Percentiles rank a stretch among this genome's conserved stretches.
phyloP scores from a whole-genome alignment of 805 yeast genomes.

The Saccharomycopsis sp. region DNA sequence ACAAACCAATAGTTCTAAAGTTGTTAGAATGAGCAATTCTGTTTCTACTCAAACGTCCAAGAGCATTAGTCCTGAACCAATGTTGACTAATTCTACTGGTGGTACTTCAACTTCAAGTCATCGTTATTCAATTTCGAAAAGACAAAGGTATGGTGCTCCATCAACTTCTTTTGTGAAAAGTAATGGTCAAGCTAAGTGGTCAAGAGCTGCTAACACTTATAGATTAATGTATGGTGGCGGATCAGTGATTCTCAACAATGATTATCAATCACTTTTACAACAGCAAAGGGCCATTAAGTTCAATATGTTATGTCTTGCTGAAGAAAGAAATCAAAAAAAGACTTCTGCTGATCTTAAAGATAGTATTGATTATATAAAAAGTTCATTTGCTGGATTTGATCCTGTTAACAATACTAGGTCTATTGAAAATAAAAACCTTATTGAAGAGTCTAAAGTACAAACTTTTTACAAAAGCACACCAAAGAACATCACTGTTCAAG shows the following conservation, averaged over 20 bases:
- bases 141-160: neutral
- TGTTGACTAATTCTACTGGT: conserved; percentile 6
- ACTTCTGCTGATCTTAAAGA: conserved; percentile 2
- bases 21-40: too few species aligned
- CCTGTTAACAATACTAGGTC: conserved; percentile 6
- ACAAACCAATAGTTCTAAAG: neutral
- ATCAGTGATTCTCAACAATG: too few species aligned
- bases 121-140: neutral
- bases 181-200: neutral
- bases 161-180: neutral
- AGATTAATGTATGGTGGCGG: conserved; percentile 2
- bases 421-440: too few species aligned
- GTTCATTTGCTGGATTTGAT: conserved; percentile 4
- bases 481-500: neutral
- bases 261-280: conserved; percentile 1
- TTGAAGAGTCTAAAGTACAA: too few species aligned
- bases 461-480: too few species aligned
- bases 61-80: conserved; percentile 4
- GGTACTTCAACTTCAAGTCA: neutral
- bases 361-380: conserved; percentile 7
- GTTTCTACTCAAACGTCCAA: too few species aligned
- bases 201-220: conserved; percentile 5
- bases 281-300: conserved; percentile 13
- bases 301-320: conserved; percentile 16
- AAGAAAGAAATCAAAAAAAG: conserved; percentile 2